Base-by-base conservation (phyloP, 2,329 filamentous ascomycete genomes). In the Lizonia empirigonia region DNA sequence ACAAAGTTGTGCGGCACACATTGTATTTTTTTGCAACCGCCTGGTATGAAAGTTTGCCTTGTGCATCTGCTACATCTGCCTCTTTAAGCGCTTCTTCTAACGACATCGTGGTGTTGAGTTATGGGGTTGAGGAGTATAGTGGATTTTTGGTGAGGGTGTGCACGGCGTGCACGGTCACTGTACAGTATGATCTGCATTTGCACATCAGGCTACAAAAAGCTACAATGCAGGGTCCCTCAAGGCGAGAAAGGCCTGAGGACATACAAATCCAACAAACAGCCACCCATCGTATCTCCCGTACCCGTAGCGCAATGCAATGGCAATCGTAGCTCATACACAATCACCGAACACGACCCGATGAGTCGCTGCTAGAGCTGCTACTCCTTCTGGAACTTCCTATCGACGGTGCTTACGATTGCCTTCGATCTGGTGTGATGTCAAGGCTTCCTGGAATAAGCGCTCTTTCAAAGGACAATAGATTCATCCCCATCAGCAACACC, bases 221-320 rank as follows among this genome's bases (percentile, higher is more conserved):
- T 40, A 22, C 27, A 9, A 13, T 38, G 29, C 27, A 44, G 10
- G 13, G 16, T 32, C 39, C 26, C 39, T 50, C 20, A 10, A 27
- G 12, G 16, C 39, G 20, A 12, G 12, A 19, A 27, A 34, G 5
- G n/a, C 32, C 13, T 16, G 2, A 16, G 36, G 16, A 20, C 26
- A 34, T 26, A 44, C 33, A 35, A 24, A 51, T 15, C 24, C 47
- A 22, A 44, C 34, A 46, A 52, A 52, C 10, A 22, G 19, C 49
- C 32, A 23, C 52, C 55, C 46, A 27, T 61, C 56, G 58, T 61
- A 61, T 61, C 51, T 56, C 55, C 51, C 53, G 30, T 39, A 59
- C 59, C 53, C 56, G 34, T 41, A 39, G 37, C 39, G 44, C 38
- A 50, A 59, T 58, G 53, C 58, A 52, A 34, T 39, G 35, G 23